A percentile compares a stretch with the other conserved stretches of the same genome.
Evolutionary conservation across 2,329 filamentous ascomycete species (phyloP).

Genomic region (Blastomyces gilchristii): DNA sequence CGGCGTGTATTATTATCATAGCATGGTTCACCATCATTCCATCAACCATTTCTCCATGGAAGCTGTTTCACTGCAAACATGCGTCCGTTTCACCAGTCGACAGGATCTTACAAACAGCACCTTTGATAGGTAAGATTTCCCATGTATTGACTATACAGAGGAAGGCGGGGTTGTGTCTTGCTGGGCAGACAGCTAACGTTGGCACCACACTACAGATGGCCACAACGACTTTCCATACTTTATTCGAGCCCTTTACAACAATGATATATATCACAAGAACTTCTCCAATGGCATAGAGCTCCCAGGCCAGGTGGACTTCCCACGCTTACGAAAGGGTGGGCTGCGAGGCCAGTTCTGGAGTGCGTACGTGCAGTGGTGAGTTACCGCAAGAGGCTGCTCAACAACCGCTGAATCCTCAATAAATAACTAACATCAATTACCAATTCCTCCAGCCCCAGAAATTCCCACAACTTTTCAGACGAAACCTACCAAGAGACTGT

Average conservation of each 20-base stretch:
- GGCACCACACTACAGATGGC: conserved; percentile 50
- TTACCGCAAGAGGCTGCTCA: neutral
- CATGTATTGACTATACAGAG: neutral
- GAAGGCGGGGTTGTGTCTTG: neutral
- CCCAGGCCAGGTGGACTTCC: conserved; percentile 64
- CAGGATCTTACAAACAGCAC: conserved; percentile 20
- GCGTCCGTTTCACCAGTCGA: conserved; percentile 1
- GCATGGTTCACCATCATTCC: neutral
- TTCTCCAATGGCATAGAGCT: conserved; percentile 66
- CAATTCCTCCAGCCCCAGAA: neutral
- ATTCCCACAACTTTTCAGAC: conserved; percentile 20
- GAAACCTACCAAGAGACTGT: conserved; percentile 41
- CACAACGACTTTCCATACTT: conserved; percentile 79
- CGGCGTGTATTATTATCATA: neutral
- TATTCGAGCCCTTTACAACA: conserved; percentile 56
- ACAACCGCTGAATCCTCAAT: neutral
- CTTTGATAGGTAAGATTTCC: conserved; percentile 37
- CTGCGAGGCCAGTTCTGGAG: conserved; percentile 81
- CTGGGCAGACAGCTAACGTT: neutral
- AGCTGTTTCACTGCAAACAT: neutral
- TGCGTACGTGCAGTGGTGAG: conserved; percentile 61
- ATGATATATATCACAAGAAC: conserved; percentile 63
- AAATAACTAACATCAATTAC: neutral
- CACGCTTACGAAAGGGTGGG: conserved; percentile 58
- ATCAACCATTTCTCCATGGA: neutral